phyloP scores from a whole-genome alignment of 148 eudicot genomes.

The Limonium bicolor region DNA sequence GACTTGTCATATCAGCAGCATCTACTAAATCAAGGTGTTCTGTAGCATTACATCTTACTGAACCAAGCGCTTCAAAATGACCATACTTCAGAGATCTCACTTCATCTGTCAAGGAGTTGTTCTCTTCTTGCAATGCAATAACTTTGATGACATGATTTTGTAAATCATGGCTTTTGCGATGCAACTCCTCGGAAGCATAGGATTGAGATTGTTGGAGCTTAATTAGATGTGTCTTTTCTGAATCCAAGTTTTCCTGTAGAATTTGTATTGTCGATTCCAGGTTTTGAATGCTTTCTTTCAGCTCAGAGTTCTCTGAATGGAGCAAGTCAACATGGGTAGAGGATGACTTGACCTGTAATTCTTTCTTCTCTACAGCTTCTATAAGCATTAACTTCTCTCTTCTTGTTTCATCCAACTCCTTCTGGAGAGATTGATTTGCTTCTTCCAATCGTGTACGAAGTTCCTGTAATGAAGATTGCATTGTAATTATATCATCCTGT shows the following conservation, averaged over 20 bases:
- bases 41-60: slow-evolving; percentile 11
- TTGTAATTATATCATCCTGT: slow-evolving; percentile 17
- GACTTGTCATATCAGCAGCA: slow-evolving; percentile 18
- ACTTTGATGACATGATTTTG: slow-evolving; percentile 16
- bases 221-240: slow-evolving; percentile 13
- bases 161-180: slow-evolving; percentile 22
- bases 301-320: slow-evolving; percentile 12
- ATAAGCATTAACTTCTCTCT: slow-evolving; percentile 13
- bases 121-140: slow-evolving; percentile 25
- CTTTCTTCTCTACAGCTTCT: slow-evolving; percentile 25
- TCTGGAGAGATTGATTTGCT: slow-evolving; percentile 22
- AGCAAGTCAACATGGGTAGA: neutral
- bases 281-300: slow-evolving; percentile 19
- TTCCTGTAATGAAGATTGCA: slow-evolving; percentile 15
- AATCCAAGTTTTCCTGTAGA: slow-evolving; percentile 24
- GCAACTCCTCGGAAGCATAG: slow-evolving; percentile 15
- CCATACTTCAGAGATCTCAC: slow-evolving; percentile 15
- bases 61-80: slow-evolving; percentile 11
- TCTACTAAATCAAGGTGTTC: slow-evolving; percentile 15
- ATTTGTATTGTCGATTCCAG: slow-evolving; percentile 16
- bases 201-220: slow-evolving; percentile 17
- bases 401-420: slow-evolving; percentile 16
- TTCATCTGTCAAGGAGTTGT: slow-evolving; percentile 24
- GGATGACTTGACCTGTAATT: slow-evolving; percentile 21
- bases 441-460: too few species aligned